A percentile compares a stretch with the other conserved stretches of the same genome.
Evolutionary conservation across 1,139 yeast species (phyloP).

Genomic region (Scheffersomyces titani): DNA sequence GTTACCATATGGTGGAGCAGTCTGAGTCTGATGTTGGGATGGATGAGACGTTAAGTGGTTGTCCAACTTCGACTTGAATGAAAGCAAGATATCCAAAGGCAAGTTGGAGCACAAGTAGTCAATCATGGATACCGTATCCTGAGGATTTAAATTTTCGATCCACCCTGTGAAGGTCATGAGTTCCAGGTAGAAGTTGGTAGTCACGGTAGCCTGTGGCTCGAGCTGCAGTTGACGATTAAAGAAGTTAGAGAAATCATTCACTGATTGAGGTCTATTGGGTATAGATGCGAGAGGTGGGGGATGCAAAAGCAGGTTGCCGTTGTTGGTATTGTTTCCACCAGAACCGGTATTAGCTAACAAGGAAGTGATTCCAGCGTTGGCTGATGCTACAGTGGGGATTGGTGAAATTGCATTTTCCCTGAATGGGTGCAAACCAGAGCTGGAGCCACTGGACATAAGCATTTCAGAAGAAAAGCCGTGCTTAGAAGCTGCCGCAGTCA

Average conservation of each 20-base stretch:
- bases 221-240: constrained; percentile 23
- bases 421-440: constrained; percentile 15
- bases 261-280: constrained; percentile 47
- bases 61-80: constrained; percentile 45
- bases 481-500: constrained; percentile 24
- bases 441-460: constrained; percentile 11
- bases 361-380: constrained; percentile 11
- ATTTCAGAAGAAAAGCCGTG: constrained; percentile 20
- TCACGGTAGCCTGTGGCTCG: constrained; percentile 13
- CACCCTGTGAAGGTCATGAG: constrained; percentile 58
- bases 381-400: constrained; percentile 13
- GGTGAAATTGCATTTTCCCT: constrained; percentile 26
- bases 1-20: constrained; percentile 9
- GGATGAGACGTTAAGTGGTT: constrained; percentile 28
- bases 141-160: constrained; percentile 57
- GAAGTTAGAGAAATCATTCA: constrained; percentile 40
- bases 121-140: constrained; percentile 59
- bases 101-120: constrained; percentile 56
- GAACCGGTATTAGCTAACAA: constrained; percentile 7
- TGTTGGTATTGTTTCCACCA: background rate
- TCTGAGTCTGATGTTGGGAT: constrained; percentile 12
- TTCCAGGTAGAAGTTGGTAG: constrained; percentile 37
- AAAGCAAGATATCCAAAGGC: constrained; percentile 49
- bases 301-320: constrained; percentile 6
- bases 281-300: constrained; percentile 24